Evolutionary conservation across 2,329 filamentous ascomycete species (phyloP), one percentile per base, ranked within the genome.

Genomic region (Aureobasidium vineae): DNA sequence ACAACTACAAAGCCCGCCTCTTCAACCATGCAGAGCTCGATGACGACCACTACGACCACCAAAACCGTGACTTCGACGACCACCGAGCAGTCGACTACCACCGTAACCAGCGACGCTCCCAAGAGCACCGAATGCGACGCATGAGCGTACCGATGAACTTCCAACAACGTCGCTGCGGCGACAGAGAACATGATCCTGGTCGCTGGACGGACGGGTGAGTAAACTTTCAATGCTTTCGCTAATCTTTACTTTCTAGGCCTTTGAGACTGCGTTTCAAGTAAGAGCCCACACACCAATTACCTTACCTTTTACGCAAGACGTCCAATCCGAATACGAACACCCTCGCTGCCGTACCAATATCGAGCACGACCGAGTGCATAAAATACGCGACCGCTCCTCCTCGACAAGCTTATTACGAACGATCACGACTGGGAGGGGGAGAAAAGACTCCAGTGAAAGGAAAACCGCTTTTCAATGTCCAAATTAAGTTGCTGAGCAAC

Each of bases 201-300:
- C 59, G 59, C 59, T 63, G 45, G 59, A 63, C 59, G 59, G 45
- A 52, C 45, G 52, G 59, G 59, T 63, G 59, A 63, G 59, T 52
- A 63, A 16, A 13, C 59, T 33, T 23, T 7, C 59, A 5, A 31
- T 41, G 15, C 40, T 19, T 23, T 63, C 26, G 45, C 59, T 63
- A 63, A 63, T 63, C 0, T 21, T 38, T 61, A n/a, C 10, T n/a
- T 41, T 23, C 45, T 63, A 63, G 59, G 59, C 59, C 59, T 11
- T 63, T 63, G 59, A 52, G 45, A 52, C 59, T 52, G 59, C 43
- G 59, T 52, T 41, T 31, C 59, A 63, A 50, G 33, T 63, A 63
- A 63, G 59, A 63, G 59, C 59, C 59, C 59, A 26, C 16, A 57
- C 53, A 47, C 56, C 56, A 52, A 11, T 49, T 36, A 41, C 43